These are phyloP conservation scores for Gossypium laxum DNA, from an alignment of 441 rosid species.

Conservation along the genomic window DNA sequence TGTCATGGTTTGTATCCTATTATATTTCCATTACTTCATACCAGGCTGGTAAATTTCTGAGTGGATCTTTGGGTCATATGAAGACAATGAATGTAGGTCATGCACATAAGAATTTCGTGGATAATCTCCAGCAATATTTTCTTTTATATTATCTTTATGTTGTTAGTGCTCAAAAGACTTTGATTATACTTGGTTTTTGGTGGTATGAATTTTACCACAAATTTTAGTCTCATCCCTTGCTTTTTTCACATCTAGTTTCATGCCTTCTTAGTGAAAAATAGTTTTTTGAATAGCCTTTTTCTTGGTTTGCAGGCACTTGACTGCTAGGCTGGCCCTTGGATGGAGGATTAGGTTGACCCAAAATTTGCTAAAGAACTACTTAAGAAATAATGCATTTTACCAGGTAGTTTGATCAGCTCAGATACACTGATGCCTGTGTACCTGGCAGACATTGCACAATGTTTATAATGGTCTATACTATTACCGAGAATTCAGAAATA, in stretches of 20 bases:
- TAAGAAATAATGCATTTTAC: slow-evolving; percentile 91
- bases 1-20: background rate
- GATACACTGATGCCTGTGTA: slow-evolving; percentile 2
- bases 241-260: slow-evolving; percentile 1
- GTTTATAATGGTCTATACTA: background rate
- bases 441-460: background rate
- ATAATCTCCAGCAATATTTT: background rate
- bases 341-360: slow-evolving; percentile 95
- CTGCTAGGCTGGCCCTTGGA: slow-evolving; percentile 78
- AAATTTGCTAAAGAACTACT: slow-evolving; percentile 77
- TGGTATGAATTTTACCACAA: background rate
- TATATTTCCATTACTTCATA: background rate
- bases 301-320: slow-evolving; percentile 58
- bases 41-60: background rate
- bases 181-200: background rate
- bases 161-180: background rate
- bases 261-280: background rate
- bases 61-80: background rate
- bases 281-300: background rate
- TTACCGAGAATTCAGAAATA: background rate
- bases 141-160: background rate
- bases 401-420: slow-evolving; percentile 41
- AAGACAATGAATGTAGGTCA: background rate
- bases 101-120: background rate
- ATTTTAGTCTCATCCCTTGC: background rate